Conservation (phyloP, 2,329 filamentous ascomycete genomes). For the Aspergillus ibericus region DNA sequence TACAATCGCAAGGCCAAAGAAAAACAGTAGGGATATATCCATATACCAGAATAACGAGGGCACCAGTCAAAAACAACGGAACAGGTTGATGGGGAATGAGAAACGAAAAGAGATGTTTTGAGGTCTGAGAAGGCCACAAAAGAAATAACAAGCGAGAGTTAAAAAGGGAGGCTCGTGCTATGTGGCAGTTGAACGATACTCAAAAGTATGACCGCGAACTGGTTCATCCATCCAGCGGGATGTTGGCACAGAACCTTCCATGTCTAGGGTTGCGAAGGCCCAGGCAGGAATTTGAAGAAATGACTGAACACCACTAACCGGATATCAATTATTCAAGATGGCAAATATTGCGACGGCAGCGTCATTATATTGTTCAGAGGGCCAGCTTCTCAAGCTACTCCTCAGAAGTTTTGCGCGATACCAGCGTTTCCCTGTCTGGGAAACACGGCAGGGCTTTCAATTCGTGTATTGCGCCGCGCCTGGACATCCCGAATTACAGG, state of each 20-base stretch:
- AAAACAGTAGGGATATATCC: constrained; percentile 1
- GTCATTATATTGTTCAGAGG: background rate
- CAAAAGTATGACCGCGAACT: background rate
- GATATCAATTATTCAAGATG: background rate
- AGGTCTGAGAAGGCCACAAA: background rate
- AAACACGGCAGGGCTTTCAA: constrained; percentile 85
- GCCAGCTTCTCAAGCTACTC: background rate
- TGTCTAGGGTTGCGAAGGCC: background rate
- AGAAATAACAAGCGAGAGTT: background rate
- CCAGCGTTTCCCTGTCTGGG: constrained; percentile 88
- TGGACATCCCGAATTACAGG: constrained; percentile 92
- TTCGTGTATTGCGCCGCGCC: constrained; percentile 87
- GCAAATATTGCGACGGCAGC: background rate
- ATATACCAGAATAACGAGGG: constrained; percentile 3
- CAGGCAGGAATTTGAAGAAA: background rate
- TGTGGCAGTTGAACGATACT: background rate
- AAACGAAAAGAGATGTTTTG: constrained; percentile 3
- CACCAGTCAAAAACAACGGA: background rate
- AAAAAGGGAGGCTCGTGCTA: background rate
- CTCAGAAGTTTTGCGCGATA: constrained; percentile 93
- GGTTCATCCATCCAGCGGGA: background rate
- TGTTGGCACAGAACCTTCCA: background rate
- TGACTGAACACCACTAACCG: background rate
- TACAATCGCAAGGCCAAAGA: constrained; percentile 12
- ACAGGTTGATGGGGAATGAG: background rate